Conservation (phyloP, 192 early-diverging fungal species). For the Entophlyctis helioformis region DNA sequence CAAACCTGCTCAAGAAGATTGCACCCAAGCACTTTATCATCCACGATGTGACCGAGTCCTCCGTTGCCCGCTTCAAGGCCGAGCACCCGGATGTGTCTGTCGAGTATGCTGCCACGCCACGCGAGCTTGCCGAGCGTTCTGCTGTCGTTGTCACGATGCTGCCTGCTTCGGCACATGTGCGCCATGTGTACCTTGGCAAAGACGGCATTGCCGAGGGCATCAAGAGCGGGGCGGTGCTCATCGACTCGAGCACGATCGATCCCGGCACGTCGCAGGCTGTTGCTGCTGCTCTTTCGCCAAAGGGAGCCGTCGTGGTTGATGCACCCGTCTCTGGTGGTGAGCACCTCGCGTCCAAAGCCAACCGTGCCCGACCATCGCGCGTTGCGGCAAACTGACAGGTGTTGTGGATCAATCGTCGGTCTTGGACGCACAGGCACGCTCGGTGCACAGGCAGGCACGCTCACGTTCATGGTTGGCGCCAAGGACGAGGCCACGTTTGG, state of each 20-base stretch:
- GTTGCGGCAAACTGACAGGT: neutral
- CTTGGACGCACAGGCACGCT: constrained; percentile 45
- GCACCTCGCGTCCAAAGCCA: neutral
- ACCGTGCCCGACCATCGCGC: neutral
- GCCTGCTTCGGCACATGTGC: constrained; percentile 72
- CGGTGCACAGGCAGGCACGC: constrained; percentile 76
- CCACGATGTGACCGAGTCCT: constrained; percentile 35
- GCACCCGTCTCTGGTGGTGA: constrained; percentile 90
- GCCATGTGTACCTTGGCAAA: constrained; percentile 67
- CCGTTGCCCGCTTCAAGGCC: neutral
- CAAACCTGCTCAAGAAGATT: constrained; percentile 57
- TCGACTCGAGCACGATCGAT: constrained; percentile 93
- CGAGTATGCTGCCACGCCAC: constrained; percentile 51
- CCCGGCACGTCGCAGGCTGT: constrained; percentile 63
- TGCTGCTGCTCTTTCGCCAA: constrained; percentile 41
- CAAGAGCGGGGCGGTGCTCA: constrained; percentile 22
- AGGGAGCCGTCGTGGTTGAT: constrained; percentile 60
- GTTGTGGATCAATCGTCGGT: neutral
- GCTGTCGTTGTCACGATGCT: constrained; percentile 85
- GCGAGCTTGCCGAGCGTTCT: constrained; percentile 54
- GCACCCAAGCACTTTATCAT: constrained; percentile 43
- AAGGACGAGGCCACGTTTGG: constrained; percentile 44
- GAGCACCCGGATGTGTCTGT: constrained; percentile 26
- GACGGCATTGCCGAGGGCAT: constrained; percentile 50
- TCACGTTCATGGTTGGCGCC: constrained; percentile 96